A percentile compares a stretch with the other conserved stretches of the same genome.
Evolutionary conservation across 1,284 basidiomycete species (phyloP).

Genomic region (Coriolopsis trogii): DNA sequence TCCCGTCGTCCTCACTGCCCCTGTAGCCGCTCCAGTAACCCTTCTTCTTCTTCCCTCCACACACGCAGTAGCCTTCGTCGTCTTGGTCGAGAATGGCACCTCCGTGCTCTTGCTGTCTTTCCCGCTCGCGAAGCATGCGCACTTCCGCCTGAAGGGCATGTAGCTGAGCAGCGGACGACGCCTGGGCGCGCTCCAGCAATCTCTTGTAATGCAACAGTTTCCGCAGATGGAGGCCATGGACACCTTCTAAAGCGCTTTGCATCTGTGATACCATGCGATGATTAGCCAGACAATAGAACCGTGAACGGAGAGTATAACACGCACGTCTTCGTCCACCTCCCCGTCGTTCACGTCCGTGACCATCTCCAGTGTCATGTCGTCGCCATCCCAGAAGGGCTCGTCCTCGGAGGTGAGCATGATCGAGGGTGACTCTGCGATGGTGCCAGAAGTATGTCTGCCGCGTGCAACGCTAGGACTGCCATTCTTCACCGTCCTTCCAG

Average conservation of each 20-base stretch:
- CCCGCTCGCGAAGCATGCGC: conserved; percentile 50
- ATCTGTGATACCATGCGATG: conserved; percentile 44
- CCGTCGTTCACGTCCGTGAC: conserved; percentile 69
- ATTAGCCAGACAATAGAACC: conserved; percentile 5
- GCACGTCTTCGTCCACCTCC: conserved; percentile 69
- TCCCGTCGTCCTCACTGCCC: conserved; percentile 41
- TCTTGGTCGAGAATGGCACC: conserved; percentile 22
- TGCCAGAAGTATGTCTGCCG: conserved; percentile 18
- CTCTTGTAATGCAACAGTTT: conserved; percentile 75
- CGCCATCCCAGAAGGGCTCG: conserved; percentile 40
- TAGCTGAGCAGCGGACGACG: conserved; percentile 73
- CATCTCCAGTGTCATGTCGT: conserved; percentile 61
- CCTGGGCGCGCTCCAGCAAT: conserved; percentile 75
- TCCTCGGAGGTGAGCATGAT: conserved; percentile 24
- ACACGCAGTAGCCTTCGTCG: conserved; percentile 54
- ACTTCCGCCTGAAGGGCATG: conserved; percentile 81
- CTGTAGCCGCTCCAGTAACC: conserved; percentile 70
- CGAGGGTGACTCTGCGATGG: conserved; percentile 16
- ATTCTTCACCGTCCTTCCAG: conserved; percentile 18
- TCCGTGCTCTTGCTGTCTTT: conserved; percentile 33
- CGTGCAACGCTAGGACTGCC: conserved; percentile 14
- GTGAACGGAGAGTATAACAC: conserved; percentile 18
- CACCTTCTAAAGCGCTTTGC: conserved; percentile 52
- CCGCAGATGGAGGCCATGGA: conserved; percentile 61
- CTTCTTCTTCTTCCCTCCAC: conserved; percentile 57